phyloP scores from a whole-genome alignment of 2,329 filamentous ascomycete species.

The Fusarium algeriense region DNA sequence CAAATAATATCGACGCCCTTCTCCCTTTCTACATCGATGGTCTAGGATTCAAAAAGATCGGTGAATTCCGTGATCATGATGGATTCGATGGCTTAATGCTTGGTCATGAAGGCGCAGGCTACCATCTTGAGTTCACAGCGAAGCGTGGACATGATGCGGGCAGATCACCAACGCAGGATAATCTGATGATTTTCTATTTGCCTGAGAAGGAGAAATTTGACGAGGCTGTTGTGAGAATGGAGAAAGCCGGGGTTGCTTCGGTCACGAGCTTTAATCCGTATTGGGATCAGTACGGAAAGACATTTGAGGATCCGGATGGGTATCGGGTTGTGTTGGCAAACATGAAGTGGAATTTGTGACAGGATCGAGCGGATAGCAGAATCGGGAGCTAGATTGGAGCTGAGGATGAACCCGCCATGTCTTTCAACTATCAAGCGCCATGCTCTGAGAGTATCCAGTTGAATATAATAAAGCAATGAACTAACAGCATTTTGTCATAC shows the following conservation, averaged over 20 bases:
- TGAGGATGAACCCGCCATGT: too few species aligned
- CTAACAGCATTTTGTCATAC: too few species aligned
- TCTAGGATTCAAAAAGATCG: not conserved
- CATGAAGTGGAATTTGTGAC: not conserved
- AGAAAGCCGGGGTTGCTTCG: not conserved
- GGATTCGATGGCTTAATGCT: conserved; percentile 2
- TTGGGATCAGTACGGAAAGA: conserved; percentile 2
- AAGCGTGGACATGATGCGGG: not conserved
- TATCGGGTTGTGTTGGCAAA: not conserved
- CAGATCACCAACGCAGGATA: not conserved
- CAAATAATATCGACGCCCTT: not conserved
- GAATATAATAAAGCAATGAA: too few species aligned
- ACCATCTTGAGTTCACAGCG: not conserved
- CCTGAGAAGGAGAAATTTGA: not conserved
- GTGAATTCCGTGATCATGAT: not conserved
- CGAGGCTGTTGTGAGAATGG: not conserved
- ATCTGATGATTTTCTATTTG: conserved; percentile 3
- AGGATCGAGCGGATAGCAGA: too few species aligned
- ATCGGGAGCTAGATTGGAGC: too few species aligned
- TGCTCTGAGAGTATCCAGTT: too few species aligned
- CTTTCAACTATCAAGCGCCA: too few species aligned
- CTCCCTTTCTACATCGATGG: not conserved
- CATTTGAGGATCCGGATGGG: not conserved
- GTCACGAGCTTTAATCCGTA: not conserved
- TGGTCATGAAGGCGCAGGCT: not conserved